Evolutionary conservation across 306 rosid species (phyloP).

Genomic region (Pachyrhizus erosus): DNA sequence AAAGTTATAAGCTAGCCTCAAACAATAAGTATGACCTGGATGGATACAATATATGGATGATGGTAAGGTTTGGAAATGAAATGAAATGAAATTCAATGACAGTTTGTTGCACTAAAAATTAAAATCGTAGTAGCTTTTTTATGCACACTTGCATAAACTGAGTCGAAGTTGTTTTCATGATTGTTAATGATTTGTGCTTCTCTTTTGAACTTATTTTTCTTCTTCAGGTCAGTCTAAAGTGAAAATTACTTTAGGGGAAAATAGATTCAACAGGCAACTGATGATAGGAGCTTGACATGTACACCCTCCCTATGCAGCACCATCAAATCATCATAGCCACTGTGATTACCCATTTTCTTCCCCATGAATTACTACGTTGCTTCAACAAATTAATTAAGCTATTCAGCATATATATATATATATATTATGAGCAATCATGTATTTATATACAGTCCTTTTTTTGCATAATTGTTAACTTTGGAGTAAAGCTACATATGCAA

Average conservation of each 20-base stretch:
- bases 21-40: not conserved
- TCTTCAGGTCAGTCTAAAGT: not conserved
- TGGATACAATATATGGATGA: not conserved
- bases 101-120: not conserved
- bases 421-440: slow-evolving; percentile 21
- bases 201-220: not conserved
- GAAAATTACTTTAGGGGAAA: not conserved
- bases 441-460: not conserved
- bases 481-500: not conserved
- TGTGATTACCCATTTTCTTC: not conserved
- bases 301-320: not conserved
- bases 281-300: slow-evolving; percentile 31
- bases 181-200: slow-evolving; percentile 20
- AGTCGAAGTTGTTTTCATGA: not conserved
- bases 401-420: not conserved
- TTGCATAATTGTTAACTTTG: slow-evolving; percentile 33
- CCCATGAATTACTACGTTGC: not conserved
- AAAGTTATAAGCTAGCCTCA: not conserved
- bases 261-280: slow-evolving; percentile 1
- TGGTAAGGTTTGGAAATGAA: not conserved
- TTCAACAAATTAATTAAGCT: slow-evolving; percentile 28
- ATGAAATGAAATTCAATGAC: not conserved
- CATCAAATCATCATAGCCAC: slow-evolving; percentile 26
- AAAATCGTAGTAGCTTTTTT: not conserved
- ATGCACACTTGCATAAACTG: not conserved